Conservation (phyloP, 129 eudicot species). For the Arctium minus region DNA sequence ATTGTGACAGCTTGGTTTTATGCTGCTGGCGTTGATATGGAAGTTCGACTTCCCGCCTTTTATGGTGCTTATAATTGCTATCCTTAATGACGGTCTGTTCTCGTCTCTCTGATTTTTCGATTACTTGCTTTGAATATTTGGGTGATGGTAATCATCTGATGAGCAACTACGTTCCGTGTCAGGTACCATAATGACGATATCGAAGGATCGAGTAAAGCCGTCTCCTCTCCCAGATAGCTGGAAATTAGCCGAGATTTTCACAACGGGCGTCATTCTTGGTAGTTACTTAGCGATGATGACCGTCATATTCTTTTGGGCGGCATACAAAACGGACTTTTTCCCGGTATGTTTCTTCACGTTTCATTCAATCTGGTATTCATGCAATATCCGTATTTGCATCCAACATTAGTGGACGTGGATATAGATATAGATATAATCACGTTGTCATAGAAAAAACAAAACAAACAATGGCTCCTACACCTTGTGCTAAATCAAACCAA, state of each 20-base stretch:
- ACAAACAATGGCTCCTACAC: slow-evolving; percentile 30
- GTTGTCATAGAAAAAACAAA: no score
- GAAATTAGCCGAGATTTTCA: slow-evolving; percentile 84
- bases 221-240: slow-evolving; percentile 92
- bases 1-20: no score
- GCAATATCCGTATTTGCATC: no score
- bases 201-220: slow-evolving; percentile 87
- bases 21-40: no score
- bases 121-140: neutral
- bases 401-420: no score
- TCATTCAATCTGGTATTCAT: no score
- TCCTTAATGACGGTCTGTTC: slow-evolving; percentile 76
- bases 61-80: slow-evolving; percentile 10
- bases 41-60: no score
- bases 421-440: slow-evolving; percentile 72
- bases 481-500: slow-evolving; percentile 28
- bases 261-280: slow-evolving; percentile 81
- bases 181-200: slow-evolving; percentile 93
- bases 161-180: slow-evolving; percentile 9
- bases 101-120: neutral
- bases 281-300: slow-evolving; percentile 91
- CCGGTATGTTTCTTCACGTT: no score
- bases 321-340: no score
- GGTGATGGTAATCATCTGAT: neutral
- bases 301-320: no score